Conservation (phyloP, 2,329 filamentous ascomycete genomes). For the Ambrosiella cleistominuta region DNA sequence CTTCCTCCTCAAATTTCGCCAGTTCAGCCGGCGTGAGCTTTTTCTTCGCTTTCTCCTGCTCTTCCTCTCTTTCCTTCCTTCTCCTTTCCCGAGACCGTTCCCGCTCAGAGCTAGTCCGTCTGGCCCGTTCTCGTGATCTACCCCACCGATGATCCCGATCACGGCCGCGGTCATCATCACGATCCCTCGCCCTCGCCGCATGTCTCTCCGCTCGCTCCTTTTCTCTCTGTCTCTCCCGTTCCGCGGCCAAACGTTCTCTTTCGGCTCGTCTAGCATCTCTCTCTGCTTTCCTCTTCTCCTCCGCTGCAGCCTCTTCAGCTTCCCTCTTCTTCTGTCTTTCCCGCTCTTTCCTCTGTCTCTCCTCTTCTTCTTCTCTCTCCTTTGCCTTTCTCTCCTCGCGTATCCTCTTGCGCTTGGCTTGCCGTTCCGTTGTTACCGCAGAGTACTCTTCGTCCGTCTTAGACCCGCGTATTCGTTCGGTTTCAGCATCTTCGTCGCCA, state of each 20-base stretch:
- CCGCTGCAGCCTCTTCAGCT: conserved; percentile 31
- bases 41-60: conserved; percentile 30
- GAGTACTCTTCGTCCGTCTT: conserved; percentile 63
- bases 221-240: conserved; percentile 31
- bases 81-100: conserved; percentile 18
- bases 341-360: conserved; percentile 39
- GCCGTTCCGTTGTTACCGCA: conserved; percentile 43
- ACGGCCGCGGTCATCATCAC: conserved; percentile 11
- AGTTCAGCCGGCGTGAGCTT: conserved; percentile 40
- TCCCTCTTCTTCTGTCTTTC: conserved; percentile 37
- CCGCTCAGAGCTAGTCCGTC: conserved; percentile 11
- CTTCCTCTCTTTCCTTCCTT: conserved; percentile 21
- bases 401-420: conserved; percentile 41
- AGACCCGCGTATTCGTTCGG: conserved; percentile 45
- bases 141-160: conserved; percentile 8
- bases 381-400: conserved; percentile 42
- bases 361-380: conserved; percentile 42
- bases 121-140: conserved; percentile 12
- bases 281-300: conserved; percentile 32
- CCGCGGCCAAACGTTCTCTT: conserved; percentile 37
- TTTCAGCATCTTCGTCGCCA: conserved; percentile 48
- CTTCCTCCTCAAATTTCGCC: conserved; percentile 39
- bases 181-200: conserved; percentile 17
- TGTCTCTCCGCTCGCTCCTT: conserved; percentile 20
- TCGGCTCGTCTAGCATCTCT: conserved; percentile 31